phyloP scores from a whole-genome alignment of 2,329 filamentous ascomycete species.

The Hortaea werneckii region DNA sequence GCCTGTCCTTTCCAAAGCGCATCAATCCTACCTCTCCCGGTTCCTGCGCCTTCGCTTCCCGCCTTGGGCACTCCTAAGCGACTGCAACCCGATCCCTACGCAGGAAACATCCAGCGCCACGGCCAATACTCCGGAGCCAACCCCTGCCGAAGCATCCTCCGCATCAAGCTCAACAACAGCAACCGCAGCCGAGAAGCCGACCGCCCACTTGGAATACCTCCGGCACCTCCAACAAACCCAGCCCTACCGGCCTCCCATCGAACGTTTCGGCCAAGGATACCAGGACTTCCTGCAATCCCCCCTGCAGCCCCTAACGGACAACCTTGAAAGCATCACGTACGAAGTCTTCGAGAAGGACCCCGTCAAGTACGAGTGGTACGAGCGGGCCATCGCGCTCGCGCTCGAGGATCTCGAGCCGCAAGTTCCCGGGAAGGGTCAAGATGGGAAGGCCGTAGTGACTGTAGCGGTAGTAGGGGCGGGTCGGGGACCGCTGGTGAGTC shows the following conservation, averaged over 20 bases:
- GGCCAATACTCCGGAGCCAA: slow-evolving; percentile 38
- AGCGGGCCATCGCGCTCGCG: slow-evolving; percentile 70
- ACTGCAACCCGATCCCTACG: slow-evolving; percentile 41
- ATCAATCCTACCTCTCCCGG: slow-evolving; percentile 47
- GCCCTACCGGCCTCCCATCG: slow-evolving; percentile 51
- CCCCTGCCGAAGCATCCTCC: slow-evolving; percentile 54
- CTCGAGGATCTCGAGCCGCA: slow-evolving; percentile 73
- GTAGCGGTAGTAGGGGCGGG: slow-evolving; percentile 90
- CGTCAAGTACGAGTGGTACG: slow-evolving; percentile 95
- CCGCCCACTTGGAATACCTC: slow-evolving; percentile 68
- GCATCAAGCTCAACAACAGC: slow-evolving; percentile 28
- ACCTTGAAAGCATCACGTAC: slow-evolving; percentile 93
- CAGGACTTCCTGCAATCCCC: slow-evolving; percentile 96
- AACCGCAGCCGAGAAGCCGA: slow-evolving; percentile 35
- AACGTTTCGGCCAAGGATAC: slow-evolving; percentile 59
- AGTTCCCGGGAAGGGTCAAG: slow-evolving; percentile 40
- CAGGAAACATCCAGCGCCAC: background rate
- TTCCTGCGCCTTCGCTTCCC: slow-evolving; percentile 47
- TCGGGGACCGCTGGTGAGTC: slow-evolving; percentile 80
- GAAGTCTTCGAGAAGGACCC: slow-evolving; percentile 98
- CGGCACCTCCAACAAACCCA: slow-evolving; percentile 77
- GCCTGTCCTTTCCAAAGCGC: slow-evolving; percentile 47
- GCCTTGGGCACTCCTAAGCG: slow-evolving; percentile 52
- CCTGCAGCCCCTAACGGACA: slow-evolving; percentile 87
- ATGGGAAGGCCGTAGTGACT: slow-evolving; percentile 50